phyloP scores from a whole-genome alignment of 2,329 filamentous ascomycete species.

The Trichoderma endophyticum region DNA sequence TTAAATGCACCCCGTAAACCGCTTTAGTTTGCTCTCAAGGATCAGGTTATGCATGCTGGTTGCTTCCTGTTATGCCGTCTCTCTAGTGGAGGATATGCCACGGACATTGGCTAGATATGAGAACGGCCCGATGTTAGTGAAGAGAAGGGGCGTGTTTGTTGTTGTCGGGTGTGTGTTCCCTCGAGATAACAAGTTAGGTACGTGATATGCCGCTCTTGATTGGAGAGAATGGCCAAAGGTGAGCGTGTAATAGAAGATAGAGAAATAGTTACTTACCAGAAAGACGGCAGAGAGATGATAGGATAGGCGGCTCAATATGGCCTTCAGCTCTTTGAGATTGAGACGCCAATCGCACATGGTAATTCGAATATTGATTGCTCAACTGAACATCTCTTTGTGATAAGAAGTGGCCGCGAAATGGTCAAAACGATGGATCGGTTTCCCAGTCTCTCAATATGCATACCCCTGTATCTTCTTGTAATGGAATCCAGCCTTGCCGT shows the following conservation, averaged over 20 bases:
- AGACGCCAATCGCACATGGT: background rate
- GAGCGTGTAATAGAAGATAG: background rate
- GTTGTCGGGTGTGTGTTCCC: background rate
- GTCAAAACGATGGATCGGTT: background rate
- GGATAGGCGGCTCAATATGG: background rate
- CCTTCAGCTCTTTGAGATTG: background rate
- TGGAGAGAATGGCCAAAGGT: background rate
- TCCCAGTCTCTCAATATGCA: background rate
- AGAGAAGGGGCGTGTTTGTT: background rate
- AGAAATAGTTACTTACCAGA: background rate
- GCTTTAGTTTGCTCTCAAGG: background rate
- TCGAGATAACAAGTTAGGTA: background rate
- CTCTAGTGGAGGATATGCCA: background rate
- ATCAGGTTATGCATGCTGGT: background rate
- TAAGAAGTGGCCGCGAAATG: background rate
- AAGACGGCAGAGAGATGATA: background rate
- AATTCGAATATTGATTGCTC: background rate
- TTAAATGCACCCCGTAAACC: background rate
- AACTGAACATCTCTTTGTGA: background rate
- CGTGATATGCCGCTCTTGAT: background rate
- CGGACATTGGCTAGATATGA: background rate
- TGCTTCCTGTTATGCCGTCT: background rate
- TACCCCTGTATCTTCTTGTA: background rate
- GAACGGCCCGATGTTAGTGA: background rate
- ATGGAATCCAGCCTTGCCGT: background rate